Percentiles rank a stretch among this genome's conserved stretches.
Conservation (phyloP, 106 monocot species). For the Acorus gramineus region DNA sequence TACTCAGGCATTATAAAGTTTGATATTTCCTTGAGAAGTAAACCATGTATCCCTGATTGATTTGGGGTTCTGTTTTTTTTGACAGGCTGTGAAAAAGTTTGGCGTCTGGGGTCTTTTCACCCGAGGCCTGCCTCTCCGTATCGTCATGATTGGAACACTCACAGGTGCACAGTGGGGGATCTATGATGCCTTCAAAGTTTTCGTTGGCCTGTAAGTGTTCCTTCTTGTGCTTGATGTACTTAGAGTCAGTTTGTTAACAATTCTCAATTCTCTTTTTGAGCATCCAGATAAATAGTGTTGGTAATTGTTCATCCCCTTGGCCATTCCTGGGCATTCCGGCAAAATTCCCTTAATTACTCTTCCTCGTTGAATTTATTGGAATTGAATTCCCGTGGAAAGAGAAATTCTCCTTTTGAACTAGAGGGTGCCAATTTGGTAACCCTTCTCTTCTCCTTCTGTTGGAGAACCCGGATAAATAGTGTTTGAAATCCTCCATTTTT, state of each 20-base stretch:
- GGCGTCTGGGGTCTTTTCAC: slow-evolving; percentile 69
- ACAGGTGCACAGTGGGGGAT: slow-evolving; percentile 73
- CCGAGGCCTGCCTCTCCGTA: slow-evolving; percentile 68
- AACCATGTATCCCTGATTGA: background rate
- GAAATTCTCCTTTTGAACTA: no score
- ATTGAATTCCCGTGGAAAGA: no score
- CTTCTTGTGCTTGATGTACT: background rate
- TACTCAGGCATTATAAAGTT: background rate
- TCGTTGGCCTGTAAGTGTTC: slow-evolving; percentile 63
- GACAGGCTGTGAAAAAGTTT: slow-evolving; percentile 63
- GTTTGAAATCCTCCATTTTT: no score
- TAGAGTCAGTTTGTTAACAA: background rate
- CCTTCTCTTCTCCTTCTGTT: no score
- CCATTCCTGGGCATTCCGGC: no score
- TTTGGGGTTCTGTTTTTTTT: slow-evolving; percentile 1
- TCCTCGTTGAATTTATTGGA: no score
- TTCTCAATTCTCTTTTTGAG: background rate
- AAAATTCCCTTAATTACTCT: no score
- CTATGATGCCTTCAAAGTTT: slow-evolving; percentile 75
- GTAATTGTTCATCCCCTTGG: no score
- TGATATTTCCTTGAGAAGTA: background rate
- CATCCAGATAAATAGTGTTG: no score
- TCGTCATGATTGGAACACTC: slow-evolving; percentile 71
- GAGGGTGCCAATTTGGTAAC: no score
- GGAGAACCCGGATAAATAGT: no score